phyloP scores from a whole-genome alignment of 2,329 filamentous ascomycete genomes.

The Aspergillus fischeri region DNA sequence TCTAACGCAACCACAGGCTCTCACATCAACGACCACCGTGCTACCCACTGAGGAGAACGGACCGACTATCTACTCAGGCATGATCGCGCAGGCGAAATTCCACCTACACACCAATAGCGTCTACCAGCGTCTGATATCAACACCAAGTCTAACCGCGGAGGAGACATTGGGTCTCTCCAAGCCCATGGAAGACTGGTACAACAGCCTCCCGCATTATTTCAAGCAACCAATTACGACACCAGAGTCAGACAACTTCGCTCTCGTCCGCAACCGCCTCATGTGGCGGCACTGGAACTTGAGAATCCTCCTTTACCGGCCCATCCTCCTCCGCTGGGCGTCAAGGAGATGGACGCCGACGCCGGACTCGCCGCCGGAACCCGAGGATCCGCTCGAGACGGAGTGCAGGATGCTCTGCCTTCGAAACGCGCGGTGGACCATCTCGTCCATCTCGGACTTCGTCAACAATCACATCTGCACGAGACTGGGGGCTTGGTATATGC shows the following conservation, averaged over 20 bases:
- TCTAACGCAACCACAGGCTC: conserved; percentile 19
- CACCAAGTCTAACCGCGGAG: conserved; percentile 37
- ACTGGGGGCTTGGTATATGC: conserved; percentile 43
- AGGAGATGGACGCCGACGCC: conserved; percentile 31
- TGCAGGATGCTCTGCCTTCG: conserved; percentile 39
- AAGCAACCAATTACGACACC: conserved; percentile 30
- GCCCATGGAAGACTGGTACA: conserved; percentile 42
- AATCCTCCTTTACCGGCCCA: conserved; percentile 42
- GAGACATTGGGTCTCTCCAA: conserved; percentile 40
- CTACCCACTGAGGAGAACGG: conserved; percentile 35
- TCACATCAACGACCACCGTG: conserved; percentile 34
- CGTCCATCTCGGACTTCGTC: conserved; percentile 41
- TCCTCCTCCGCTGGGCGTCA: conserved; percentile 40
- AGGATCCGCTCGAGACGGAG: conserved; percentile 35
- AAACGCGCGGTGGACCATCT: conserved; percentile 39
- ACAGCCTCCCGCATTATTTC: conserved; percentile 39
- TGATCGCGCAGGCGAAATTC: conserved; percentile 41
- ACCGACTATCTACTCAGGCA: conserved; percentile 41
- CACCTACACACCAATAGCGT: conserved; percentile 43
- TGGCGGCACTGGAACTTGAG: conserved; percentile 44
- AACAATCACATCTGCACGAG: conserved; percentile 37
- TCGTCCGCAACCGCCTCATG: conserved; percentile 37
- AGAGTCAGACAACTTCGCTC: conserved; percentile 34
- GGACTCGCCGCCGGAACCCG: conserved; percentile 23
- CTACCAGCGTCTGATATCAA: conserved; percentile 44